Conservation (phyloP, 257 asterid genomes). For the Thymus mandschuricus region DNA sequence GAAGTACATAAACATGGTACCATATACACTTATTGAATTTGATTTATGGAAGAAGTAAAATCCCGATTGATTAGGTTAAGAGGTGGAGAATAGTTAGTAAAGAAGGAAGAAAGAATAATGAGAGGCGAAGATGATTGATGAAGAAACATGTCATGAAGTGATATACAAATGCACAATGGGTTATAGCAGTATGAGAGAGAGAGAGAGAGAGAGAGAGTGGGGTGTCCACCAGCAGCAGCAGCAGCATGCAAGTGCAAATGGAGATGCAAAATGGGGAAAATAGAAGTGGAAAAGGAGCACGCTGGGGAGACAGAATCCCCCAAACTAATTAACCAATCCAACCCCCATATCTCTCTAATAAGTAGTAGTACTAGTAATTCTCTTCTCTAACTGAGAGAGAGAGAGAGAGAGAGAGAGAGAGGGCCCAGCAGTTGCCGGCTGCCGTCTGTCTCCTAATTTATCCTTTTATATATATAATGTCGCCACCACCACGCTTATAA, state of each 20-base stretch:
- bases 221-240: slow-evolving; percentile 31
- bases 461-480: slow-evolving; percentile 11
- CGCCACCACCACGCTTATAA: slow-evolving; percentile 4
- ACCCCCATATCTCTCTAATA: too few relatives aligned
- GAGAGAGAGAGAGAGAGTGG: slow-evolving; percentile 29
- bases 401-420: slow-evolving; percentile 26
- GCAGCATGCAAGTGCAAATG: too few relatives aligned
- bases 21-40: too few relatives aligned
- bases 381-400: too few relatives aligned
- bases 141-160: too few relatives aligned
- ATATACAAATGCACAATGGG: not conserved
- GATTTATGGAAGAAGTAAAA: not conserved
- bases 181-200: not conserved
- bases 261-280: not conserved
- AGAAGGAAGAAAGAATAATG: too few relatives aligned
- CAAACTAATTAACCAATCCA: too few relatives aligned
- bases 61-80: too few relatives aligned
- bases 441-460: slow-evolving; percentile 41
- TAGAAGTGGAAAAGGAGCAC: slow-evolving; percentile 54
- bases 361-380: too few relatives aligned
- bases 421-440: slow-evolving; percentile 44
- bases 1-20: too few relatives aligned
- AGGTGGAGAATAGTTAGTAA: too few relatives aligned
- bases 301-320: slow-evolving; percentile 35
- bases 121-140: too few relatives aligned